phyloP scores from a whole-genome alignment of 768 basidiomycete genomes.

The Rhodosporidiobolus odoratus region DNA sequence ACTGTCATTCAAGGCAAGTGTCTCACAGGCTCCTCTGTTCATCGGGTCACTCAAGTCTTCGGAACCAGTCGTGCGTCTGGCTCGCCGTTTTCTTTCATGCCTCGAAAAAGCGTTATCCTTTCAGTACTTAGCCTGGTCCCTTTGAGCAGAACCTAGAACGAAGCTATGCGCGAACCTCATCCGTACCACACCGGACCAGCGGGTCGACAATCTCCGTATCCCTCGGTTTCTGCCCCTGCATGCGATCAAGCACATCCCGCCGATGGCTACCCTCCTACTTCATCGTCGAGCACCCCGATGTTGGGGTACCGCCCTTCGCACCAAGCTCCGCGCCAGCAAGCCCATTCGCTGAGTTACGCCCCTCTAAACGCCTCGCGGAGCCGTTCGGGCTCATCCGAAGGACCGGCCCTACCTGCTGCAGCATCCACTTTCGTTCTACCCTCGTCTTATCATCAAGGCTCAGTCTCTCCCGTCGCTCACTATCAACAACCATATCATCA shows the following conservation, averaged over 20 bases:
- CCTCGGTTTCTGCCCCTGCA: background rate
- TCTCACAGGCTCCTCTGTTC: too few relatives aligned
- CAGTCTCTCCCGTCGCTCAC: constrained; percentile 8
- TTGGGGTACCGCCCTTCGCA: background rate
- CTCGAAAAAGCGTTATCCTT: too few relatives aligned
- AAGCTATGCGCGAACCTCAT: background rate
- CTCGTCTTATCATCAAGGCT: background rate
- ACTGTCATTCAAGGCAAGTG: too few relatives aligned
- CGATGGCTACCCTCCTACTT: background rate
- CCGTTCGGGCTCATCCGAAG: background rate
- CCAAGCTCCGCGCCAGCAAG: background rate
- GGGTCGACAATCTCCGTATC: background rate
- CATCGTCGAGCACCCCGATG: background rate
- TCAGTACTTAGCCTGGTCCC: too few relatives aligned
- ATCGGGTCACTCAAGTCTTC: too few relatives aligned
- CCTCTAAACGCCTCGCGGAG: background rate
- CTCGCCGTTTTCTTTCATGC: too few relatives aligned
- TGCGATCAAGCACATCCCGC: background rate
- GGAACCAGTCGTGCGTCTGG: too few relatives aligned
- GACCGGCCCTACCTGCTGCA: background rate
- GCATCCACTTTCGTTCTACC: background rate
- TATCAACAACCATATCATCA: constrained; percentile 1
- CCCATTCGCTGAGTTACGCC: background rate
- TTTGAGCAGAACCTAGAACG: too few relatives aligned
- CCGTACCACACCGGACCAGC: background rate